phyloP scores from a whole-genome alignment of 2,329 filamentous ascomycete genomes.

The Nakataea oryzae region DNA sequence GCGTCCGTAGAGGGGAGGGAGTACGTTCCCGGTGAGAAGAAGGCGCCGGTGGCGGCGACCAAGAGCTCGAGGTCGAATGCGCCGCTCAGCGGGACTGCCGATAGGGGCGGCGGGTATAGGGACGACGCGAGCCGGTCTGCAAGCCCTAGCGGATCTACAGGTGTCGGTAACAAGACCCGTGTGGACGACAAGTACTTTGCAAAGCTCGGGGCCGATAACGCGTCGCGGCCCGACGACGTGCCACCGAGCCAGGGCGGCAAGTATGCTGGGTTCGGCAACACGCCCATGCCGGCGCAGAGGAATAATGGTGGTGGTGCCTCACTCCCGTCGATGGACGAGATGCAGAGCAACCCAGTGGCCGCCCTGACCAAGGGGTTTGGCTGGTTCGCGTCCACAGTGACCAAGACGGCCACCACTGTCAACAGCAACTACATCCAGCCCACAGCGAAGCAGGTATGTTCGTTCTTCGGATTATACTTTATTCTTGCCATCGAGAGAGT shows the following conservation, averaged over 20 bases:
- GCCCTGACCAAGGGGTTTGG: conserved; percentile 88
- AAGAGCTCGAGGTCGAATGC: conserved; percentile 25
- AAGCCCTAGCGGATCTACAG: conserved; percentile 22
- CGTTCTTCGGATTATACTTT: not conserved
- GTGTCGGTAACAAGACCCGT: conserved; percentile 35
- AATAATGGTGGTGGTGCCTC: conserved; percentile 24
- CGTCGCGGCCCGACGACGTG: conserved; percentile 59
- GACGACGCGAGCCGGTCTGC: conserved; percentile 16
- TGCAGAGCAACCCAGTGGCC: conserved; percentile 82
- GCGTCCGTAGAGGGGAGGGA: conserved; percentile 82
- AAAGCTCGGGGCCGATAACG: conserved; percentile 73
- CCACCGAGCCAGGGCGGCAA: conserved; percentile 89
- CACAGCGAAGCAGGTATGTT: conserved; percentile 69
- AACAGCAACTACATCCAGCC: conserved; percentile 90
- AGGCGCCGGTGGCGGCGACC: conserved; percentile 18
- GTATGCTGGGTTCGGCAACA: conserved; percentile 82
- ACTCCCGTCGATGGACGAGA: conserved; percentile 68
- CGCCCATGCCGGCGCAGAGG: conserved; percentile 42
- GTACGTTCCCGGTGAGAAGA: conserved; percentile 66
- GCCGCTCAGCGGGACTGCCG: conserved; percentile 14
- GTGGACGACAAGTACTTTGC: conserved; percentile 88
- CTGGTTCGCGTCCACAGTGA: conserved; percentile 82
- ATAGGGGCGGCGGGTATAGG: conserved; percentile 2
- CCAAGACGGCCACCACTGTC: conserved; percentile 82
- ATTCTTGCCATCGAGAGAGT: not conserved